phyloP scores from a whole-genome alignment of 2,329 filamentous ascomycete species.

The Penicillium fuscoglaucum region DNA sequence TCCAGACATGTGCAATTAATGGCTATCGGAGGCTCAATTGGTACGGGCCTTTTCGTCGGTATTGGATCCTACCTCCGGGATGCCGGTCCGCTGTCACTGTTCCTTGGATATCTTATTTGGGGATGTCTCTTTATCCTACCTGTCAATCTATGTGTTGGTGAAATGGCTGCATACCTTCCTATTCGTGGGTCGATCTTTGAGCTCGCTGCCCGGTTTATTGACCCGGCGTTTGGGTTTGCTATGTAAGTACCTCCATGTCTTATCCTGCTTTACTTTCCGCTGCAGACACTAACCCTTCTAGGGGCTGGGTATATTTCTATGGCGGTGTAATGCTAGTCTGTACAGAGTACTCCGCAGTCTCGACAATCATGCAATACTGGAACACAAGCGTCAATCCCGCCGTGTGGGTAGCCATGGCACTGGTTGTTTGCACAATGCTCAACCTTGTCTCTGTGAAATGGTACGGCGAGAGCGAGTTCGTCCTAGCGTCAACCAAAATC shows the following conservation, averaged over 20 bases:
- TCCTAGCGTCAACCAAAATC: slow-evolving; percentile 67
- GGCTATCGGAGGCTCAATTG: slow-evolving; percentile 43
- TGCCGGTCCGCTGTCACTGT: slow-evolving; percentile 36
- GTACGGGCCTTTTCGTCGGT: slow-evolving; percentile 38
- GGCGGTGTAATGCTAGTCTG: slow-evolving; percentile 48
- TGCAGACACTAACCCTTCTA: slow-evolving; percentile 6
- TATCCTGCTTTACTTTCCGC: background rate
- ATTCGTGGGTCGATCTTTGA: slow-evolving; percentile 51
- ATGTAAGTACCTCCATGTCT: slow-evolving; percentile 21
- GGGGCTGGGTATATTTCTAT: slow-evolving; percentile 50
- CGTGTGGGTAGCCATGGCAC: slow-evolving; percentile 45
- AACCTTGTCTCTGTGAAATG: slow-evolving; percentile 70
- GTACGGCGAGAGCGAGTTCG: slow-evolving; percentile 74
- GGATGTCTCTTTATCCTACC: slow-evolving; percentile 36
- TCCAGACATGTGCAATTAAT: slow-evolving; percentile 45
- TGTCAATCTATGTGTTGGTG: slow-evolving; percentile 33
- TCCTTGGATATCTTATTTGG: slow-evolving; percentile 41
- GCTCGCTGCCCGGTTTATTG: slow-evolving; percentile 51
- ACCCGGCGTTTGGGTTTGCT: slow-evolving; percentile 49
- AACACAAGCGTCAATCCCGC: slow-evolving; percentile 43
- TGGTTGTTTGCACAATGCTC: slow-evolving; percentile 52
- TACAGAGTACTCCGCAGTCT: slow-evolving; percentile 50
- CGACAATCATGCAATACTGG: slow-evolving; percentile 50
- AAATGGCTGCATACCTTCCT: slow-evolving; percentile 36
- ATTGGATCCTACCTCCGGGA: slow-evolving; percentile 37